These are phyloP conservation scores for Salix exigua DNA, from an alignment of 345 rosid species.

Conservation along the genomic window DNA sequence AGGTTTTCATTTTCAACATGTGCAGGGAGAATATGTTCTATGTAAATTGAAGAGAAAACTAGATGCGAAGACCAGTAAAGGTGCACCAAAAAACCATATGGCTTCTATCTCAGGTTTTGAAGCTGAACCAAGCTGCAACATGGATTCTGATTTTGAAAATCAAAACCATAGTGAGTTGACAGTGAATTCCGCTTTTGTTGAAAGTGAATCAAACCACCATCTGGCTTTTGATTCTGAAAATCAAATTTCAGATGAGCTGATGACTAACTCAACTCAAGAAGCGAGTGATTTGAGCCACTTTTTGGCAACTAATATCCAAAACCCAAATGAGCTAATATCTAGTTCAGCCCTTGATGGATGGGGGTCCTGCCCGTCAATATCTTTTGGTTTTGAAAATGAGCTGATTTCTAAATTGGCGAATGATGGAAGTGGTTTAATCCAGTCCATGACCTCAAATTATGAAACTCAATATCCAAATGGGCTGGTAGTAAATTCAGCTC, in stretches of 20 bases:
- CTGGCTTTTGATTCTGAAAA: not conserved
- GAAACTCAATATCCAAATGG: no score
- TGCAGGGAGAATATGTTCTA: conserved; percentile 25
- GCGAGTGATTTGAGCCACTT: not conserved
- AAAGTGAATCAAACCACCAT: not conserved
- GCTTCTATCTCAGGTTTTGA: not conserved
- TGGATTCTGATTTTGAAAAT: not conserved
- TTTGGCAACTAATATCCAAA: not conserved
- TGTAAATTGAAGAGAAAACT: conserved; percentile 31
- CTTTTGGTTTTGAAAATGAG: no score
- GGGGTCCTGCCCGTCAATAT: no score
- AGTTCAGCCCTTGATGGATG: not conserved
- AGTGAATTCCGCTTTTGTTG: not conserved
- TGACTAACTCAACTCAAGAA: not conserved
- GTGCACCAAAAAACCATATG: not conserved
- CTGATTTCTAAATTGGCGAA: no score
- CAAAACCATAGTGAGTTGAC: not conserved
- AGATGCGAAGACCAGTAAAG: not conserved
- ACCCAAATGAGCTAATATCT: not conserved
- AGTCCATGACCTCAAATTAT: no score
- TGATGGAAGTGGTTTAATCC: no score
- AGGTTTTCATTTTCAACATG: not conserved
- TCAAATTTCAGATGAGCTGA: not conserved
- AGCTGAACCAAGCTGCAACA: not conserved
- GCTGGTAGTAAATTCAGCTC: no score